These are phyloP conservation scores for Trichocomaceae sp. DNA, from an alignment of 2,329 filamentous ascomycete genomes.

Conservation along the genomic window DNA sequence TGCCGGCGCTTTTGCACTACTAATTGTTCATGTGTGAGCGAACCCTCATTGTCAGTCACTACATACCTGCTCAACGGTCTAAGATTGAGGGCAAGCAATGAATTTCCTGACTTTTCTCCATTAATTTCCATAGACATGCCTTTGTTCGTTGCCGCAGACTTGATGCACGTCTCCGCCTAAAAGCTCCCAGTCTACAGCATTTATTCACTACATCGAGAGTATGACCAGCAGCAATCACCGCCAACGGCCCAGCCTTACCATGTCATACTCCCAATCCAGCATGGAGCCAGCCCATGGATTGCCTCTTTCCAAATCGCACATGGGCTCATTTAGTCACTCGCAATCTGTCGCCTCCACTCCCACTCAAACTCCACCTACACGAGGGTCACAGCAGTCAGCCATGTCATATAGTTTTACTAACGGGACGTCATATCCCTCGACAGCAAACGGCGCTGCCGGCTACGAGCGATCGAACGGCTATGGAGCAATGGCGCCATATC, in stretches of 20 bases:
- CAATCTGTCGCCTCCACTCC: conserved; percentile 42
- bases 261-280: conserved; percentile 37
- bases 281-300: conserved; percentile 33
- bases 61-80: neutral
- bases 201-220: conserved; percentile 8
- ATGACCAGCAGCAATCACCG: conserved; percentile 27
- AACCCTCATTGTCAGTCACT: neutral
- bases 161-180: conserved; percentile 10
- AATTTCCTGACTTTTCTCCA: neutral
- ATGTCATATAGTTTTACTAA: conserved; percentile 36
- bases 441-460: conserved; percentile 30
- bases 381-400: conserved; percentile 36
- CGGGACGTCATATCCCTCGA: conserved; percentile 22
- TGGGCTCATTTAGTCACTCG: conserved; percentile 38
- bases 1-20: neutral
- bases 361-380: conserved; percentile 38
- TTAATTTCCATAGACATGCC: neutral
- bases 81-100: neutral
- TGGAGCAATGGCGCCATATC: conserved; percentile 30
- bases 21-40: neutral
- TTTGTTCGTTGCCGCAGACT: neutral
- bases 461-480: conserved; percentile 39
- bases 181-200: neutral
- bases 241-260: conserved; percentile 24
- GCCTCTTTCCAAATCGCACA: conserved; percentile 34